Percentiles rank a stretch among this genome's conserved stretches.
Evolutionary conservation across 306 rosid species (phyloP).

Genomic region (Lathyrus oleraceus): DNA sequence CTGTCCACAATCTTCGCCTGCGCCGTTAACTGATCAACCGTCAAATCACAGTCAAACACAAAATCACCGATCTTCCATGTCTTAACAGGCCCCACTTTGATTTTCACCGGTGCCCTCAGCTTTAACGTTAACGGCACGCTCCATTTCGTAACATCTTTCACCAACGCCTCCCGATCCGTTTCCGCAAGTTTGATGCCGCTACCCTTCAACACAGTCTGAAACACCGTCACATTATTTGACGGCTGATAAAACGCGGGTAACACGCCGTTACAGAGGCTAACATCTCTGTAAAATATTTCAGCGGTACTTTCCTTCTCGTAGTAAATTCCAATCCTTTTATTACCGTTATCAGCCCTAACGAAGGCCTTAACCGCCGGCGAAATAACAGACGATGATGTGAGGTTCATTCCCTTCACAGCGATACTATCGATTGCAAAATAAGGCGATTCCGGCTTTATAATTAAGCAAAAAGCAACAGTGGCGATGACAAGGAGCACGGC

Average conservation of each 20-base stretch:
- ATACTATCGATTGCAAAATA: constrained; percentile 43
- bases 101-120: constrained; percentile 48
- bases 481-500: constrained; percentile 41
- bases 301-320: constrained; percentile 56
- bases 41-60: constrained; percentile 50
- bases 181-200: constrained; percentile 40
- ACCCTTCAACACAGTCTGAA: constrained; percentile 51
- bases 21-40: constrained; percentile 56
- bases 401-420: constrained; percentile 50
- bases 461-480: constrained; percentile 51
- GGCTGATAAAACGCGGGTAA: constrained; percentile 74
- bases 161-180: constrained; percentile 32
- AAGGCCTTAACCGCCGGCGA: constrained; percentile 57
- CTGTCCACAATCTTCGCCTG: constrained; percentile 47
- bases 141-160: constrained; percentile 41
- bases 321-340: constrained; percentile 62
- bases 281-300: constrained; percentile 38
- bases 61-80: constrained; percentile 54
- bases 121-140: constrained; percentile 51
- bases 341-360: constrained; percentile 56
- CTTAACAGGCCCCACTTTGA: constrained; percentile 55
- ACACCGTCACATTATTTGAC: constrained; percentile 56
- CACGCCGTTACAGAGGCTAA: constrained; percentile 49
- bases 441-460: constrained; percentile 59
- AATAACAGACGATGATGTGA: constrained; percentile 33